Evolutionary conservation across 2,329 filamentous ascomycete species (phyloP), one percentile per base, ranked within the genome.

Genomic region (Calonectria montana): DNA sequence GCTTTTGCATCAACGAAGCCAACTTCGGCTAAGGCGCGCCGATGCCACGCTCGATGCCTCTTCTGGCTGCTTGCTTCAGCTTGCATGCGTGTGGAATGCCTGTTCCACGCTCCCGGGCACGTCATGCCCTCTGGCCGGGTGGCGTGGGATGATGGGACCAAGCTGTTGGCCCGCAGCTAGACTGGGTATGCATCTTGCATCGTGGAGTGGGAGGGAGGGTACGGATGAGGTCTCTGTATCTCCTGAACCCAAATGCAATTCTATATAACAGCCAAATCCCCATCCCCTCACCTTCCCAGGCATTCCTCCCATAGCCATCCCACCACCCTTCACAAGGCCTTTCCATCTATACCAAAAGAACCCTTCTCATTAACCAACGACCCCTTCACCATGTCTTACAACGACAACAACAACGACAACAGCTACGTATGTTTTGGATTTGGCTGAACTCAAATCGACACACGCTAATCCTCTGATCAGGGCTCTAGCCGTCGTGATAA

Each of bases 61-160:
- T 45, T 45, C 15, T 37, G 43, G 57, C 57, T 31, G 43, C 37
- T 62, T 62, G 57, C 57, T 62, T 62, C 57, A 62, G 57, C 57
- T 62, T 62, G 39, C 37, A 41, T 61, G 57, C 10, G 23, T 15
- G 29, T 62, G 57, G 57, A 62, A 62, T 62, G 57, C 15, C 35
- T 41, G 37, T 27, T 41, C 57, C 57, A 62, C 21, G 57, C 37
- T 45, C 8, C 57, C 57, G 37, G 48, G 57, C 57, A 62, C 57
- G 57, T 41, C 57, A 45, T 62, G 57, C 29, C 39, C 39, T 62
- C 57, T 45, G 37, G 15, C 7, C 57, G 45, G 23, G 57, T 62
- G 37, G 57, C 57, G 57, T 62, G 57, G 23, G 12, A 21, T 27
- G 37, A 62, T 18, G 57, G 21, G 39, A 31, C 23, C 23, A 31